Evolutionary conservation across 371 early-diverging fungal genomes (phyloP), one percentile per base, ranked within the genome.

Genomic region (Smittium culicis): DNA sequence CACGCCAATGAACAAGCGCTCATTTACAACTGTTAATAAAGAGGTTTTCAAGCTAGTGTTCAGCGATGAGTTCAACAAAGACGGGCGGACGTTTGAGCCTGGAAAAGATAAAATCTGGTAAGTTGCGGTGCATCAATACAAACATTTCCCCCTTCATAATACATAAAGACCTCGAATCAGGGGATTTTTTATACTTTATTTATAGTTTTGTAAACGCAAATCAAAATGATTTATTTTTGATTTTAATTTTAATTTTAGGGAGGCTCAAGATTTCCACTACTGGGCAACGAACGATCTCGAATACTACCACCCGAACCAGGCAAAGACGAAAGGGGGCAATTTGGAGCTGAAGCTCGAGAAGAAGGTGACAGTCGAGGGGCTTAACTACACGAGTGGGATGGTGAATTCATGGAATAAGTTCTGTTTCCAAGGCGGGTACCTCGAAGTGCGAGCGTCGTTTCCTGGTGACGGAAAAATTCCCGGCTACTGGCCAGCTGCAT

Each of bases 361-460:
- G 54, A 77, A 71, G 59, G 69, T 68, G 54, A 74, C 73, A 0
- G 74, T 76, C 59, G 68, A 76, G 2, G 72, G 72, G 24, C 76
- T 78, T 56, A 72, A 75, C 30, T 83, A 79, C 70, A 77, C 76
- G 11, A 76, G 77, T 33, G 80, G 79, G 3, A 83, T 83, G 83
- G 72, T 82, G 58, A 82, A 83, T 69, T 78, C 78, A 54, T 83
- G 84, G 84, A 83, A 84, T 72, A 83, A 84, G 71, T 67, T 81
- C 30, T 84, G 84, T 74, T 82, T 84, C 71, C 79, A 78, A 63
- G 84, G 84, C 61, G 84, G 82, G 0, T 71, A 79, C 30, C 60
- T 84, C 16, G 84, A 84, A 74, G 81, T 78, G 11, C 71, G 75
- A 24, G 81, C 80, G 20, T 82, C 81, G 59, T 62, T 84, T 35